phyloP scores from a whole-genome alignment of 2,329 filamentous ascomycete genomes.

The Proliferodiscus dingleyae region DNA sequence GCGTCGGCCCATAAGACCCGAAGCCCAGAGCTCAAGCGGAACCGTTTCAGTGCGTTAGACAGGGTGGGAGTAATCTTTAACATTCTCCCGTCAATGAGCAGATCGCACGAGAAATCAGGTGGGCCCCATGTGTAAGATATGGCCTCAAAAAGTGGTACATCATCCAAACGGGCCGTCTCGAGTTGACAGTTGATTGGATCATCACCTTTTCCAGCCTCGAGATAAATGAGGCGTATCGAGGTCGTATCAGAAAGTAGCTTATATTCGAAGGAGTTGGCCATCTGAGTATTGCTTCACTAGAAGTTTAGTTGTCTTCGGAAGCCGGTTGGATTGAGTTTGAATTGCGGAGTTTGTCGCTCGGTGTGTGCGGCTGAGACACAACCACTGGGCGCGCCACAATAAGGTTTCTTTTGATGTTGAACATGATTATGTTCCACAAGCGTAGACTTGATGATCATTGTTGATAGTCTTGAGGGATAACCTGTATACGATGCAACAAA shows the following conservation, averaged over 20 bases:
- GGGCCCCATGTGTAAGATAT: constrained; percentile 3
- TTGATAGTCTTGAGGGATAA: too few species aligned
- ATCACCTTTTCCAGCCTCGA: neutral
- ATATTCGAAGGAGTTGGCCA: neutral
- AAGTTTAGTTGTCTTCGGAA: neutral
- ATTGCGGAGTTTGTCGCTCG: neutral
- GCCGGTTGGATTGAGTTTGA: neutral
- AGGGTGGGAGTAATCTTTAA: neutral
- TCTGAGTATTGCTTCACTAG: neutral
- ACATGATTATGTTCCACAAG: too few species aligned
- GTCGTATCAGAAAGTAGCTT: neutral
- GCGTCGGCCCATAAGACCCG: constrained; percentile 1
- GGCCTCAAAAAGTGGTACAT: constrained; percentile 1
- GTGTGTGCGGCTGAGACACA: too few species aligned
- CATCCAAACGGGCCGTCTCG: neutral
- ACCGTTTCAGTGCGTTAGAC: neutral
- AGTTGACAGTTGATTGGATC: neutral
- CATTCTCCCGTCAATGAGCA: neutral
- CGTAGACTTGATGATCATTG: too few species aligned
- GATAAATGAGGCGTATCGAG: neutral
- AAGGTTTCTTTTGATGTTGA: too few species aligned
- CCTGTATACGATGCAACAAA: too few species aligned
- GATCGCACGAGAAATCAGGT: neutral
- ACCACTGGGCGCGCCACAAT: too few species aligned
- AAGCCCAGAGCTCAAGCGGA: neutral